Base-by-base conservation (phyloP, 164 flowering plant species). In the Nelumbo lutea region DNA sequence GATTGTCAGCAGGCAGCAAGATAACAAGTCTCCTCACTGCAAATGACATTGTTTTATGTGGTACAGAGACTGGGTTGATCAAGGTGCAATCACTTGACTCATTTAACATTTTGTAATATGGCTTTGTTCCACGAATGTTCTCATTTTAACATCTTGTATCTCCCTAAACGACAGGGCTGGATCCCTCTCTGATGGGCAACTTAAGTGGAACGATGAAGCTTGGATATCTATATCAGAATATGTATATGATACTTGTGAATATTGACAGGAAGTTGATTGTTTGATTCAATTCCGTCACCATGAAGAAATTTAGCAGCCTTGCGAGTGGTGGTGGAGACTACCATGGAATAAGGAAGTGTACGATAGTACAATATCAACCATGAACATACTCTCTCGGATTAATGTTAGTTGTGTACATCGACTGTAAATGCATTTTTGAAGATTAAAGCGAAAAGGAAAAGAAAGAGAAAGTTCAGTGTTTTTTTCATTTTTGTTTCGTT, bases 1-100 rank as follows among this genome's bases (percentile, higher is more conserved):
- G 92, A 67, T 68, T 88, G 72, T 87, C 92, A 71, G 90, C 94
- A 47, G 96, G 96, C 13, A 84, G 94, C 84, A 83, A 67, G 70
- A 87, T 90, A 79, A 88, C 92, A 61, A 86, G 96, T 79, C 76
- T 90, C 47, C 82, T 88, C 60, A 75, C 85, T 1, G 96, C 86
- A 51, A 88, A 90, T 73, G 96, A 87, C 81, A 73, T 84, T 55
- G 76, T 90, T 51, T 61, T 90, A 14, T 90, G 96, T 61, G 96
- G 96, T 39, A 88, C 93, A 0, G 94, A 87, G 67, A 75, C 80
- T 7, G 96, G 96, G 15, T 56, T 86, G 39, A 88, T 90, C 71
- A 90, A 88, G 92, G 96, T 88, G 15, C 27, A 67, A 43, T 45
- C 38, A 62, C 27, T 39, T 42, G 59, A 27, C 46, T 44, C 14